Base-by-base conservation (phyloP, 1,139 yeast genomes). In the Lodderomyces elongisporus region DNA sequence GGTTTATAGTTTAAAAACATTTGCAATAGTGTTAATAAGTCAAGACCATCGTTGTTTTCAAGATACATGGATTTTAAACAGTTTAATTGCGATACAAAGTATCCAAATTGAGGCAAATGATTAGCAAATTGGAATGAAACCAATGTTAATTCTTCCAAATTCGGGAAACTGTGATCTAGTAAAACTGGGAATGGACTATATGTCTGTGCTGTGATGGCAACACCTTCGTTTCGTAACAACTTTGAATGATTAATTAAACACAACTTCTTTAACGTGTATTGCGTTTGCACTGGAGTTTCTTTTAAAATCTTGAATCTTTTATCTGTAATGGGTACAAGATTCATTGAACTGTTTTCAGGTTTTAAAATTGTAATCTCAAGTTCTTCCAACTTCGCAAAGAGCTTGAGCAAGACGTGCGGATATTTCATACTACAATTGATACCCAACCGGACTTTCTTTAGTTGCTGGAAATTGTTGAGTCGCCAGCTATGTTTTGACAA, bases 31-130 rank as follows among this genome's bases (percentile, higher is more conserved):
- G 49, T 49, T 8, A 52, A 42, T 17, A 66, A 38, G 7, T 57
- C 39, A 21, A 66, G 48, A 23, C 50, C 52, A 4, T 41, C 40
- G 42, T 66, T 66, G 36, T 66, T 61, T 39, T 67, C 74, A 25
- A 66, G 42, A 20, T 51, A 50, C 4, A 66, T 21, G 8, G 39
- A 48, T 21, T 36, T 46, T 13, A 66, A 43, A 3, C 45, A 33
- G 0, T 46, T 40, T 4, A 52, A 36, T 1, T 35, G 40, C 2
- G 49, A 31, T n/a, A 65, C 38, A 31, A 64, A 61, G 3, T 47
- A 45, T 3, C 68, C 68, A 21, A 65, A 52, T 5, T 34, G 36
- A 8, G 58, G 63, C 14, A 58, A 49, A 18, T 42, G 40, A 34
- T 55, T 52, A 3, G 41, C 39, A 36, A 65, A 63, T 36, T 62